Conservation (phyloP, 371 early-diverging fungal genomes). For the Haplosporangium sp. region DNA sequence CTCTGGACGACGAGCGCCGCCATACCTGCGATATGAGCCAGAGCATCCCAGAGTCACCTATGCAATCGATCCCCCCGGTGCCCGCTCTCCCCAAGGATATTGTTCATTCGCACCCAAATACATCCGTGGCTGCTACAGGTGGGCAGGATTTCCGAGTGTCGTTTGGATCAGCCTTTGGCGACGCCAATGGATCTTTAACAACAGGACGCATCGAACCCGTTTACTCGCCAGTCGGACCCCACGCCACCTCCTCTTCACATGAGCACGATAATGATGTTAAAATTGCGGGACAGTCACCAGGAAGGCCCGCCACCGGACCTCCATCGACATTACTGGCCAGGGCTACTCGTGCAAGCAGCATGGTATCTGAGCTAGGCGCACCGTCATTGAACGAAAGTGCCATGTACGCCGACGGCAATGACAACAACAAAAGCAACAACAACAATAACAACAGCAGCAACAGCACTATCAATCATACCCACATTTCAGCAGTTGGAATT, state of each 20-base stretch:
- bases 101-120: slow-evolving; percentile 11
- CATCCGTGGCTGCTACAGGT: not conserved
- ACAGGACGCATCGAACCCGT: slow-evolving; percentile 31
- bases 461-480: not conserved
- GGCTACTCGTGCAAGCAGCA: slow-evolving; percentile 37
- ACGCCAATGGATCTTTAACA: slow-evolving; percentile 5
- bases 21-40: slow-evolving; percentile 56
- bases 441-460: slow-evolving; percentile 3
- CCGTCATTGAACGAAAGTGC: slow-evolving; percentile 6
- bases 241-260: not conserved
- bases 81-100: slow-evolving; percentile 35
- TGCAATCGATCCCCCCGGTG: slow-evolving; percentile 33
- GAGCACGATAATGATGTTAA: not conserved
- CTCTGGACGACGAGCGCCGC: slow-evolving; percentile 41
- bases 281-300: slow-evolving; percentile 23
- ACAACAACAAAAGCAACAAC: not conserved
- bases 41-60: slow-evolving; percentile 15
- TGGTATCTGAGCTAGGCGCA: slow-evolving; percentile 28
- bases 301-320: slow-evolving; percentile 35
- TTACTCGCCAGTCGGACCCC: not conserved
- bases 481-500: not conserved
- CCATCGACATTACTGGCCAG: slow-evolving; percentile 44
- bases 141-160: slow-evolving; percentile 34
- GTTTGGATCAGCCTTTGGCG: slow-evolving; percentile 44
- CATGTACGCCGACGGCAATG: not conserved